These are phyloP conservation scores for Kuraishia hungarica DNA, from an alignment of 805 yeast species.

Conservation along the genomic window DNA sequence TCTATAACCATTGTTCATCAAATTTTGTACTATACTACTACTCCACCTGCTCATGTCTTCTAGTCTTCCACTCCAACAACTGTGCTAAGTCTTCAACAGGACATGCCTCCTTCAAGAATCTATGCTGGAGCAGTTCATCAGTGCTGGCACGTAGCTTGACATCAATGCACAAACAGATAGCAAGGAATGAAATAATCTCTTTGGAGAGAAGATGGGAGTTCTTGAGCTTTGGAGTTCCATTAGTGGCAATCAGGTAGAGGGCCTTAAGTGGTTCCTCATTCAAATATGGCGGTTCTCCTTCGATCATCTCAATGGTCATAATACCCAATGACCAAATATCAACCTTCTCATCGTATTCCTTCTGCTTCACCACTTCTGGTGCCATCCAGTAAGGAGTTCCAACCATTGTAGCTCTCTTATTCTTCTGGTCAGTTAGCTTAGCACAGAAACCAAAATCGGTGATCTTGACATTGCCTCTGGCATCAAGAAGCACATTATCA, in stretches of 20 bases:
- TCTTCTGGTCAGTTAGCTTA: slow-evolving; percentile 62
- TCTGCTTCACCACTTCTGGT: slow-evolving; percentile 74
- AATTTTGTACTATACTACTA: too few species aligned
- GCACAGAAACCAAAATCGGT: slow-evolving; percentile 82
- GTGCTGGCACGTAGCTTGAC: slow-evolving; percentile 87
- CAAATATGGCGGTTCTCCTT: slow-evolving; percentile 77
- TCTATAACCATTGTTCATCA: too few species aligned
- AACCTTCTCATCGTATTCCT: slow-evolving; percentile 74
- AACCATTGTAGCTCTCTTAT: slow-evolving; percentile 78
- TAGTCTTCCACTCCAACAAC: slow-evolving; percentile 29
- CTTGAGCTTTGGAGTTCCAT: slow-evolving; percentile 73
- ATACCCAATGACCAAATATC: slow-evolving; percentile 81
- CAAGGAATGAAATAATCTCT: slow-evolving; percentile 76
- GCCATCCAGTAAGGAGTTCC: slow-evolving; percentile 93
- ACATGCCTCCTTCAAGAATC: slow-evolving; percentile 60
- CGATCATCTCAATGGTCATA: slow-evolving; percentile 84
- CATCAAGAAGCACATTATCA: slow-evolving; percentile 78
- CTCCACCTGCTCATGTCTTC: neutral
- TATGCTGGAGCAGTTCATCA: slow-evolving; percentile 75
- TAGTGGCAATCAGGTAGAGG: slow-evolving; percentile 66
- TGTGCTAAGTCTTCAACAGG: slow-evolving; percentile 48
- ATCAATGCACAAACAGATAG: slow-evolving; percentile 91
- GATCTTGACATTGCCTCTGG: slow-evolving; percentile 83
- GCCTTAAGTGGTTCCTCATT: slow-evolving; percentile 77
- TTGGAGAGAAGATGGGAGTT: slow-evolving; percentile 40